Base-by-base conservation (phyloP, 2,329 filamentous ascomycete genomes). In the Chalaropsis ovoidea region DNA sequence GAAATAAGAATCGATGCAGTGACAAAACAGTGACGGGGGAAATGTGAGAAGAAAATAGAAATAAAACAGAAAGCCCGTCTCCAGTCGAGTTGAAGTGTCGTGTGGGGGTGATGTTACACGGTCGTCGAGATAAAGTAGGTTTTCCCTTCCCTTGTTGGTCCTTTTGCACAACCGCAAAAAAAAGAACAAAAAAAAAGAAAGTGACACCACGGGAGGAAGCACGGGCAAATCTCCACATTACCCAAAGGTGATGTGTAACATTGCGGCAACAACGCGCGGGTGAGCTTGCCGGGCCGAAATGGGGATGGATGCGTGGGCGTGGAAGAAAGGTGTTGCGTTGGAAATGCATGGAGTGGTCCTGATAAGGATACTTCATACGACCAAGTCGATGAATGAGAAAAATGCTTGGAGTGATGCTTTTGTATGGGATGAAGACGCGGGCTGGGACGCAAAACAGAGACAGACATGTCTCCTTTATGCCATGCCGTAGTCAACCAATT, bases 401-500 rank as follows among this genome's bases (percentile, higher is more conserved):
- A 27, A 52, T 52, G 19, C 47, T 52, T 27, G 47, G 19, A 27
- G 27, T 1, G 22, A 24, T 27, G 47, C 10, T 52, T 52, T 52
- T 15, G 22, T 13, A 52, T 52, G 47, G 47, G 24, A 52, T 49
- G 45, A 2, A 22, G 19, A 49, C 10, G 45, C 8, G 22, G 11
- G 45, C 4, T 8, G 5, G 27, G 3, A 11, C 24, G 22, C 47
- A 27, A 24, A 52, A 52, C 11, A 19, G 47, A 52, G 47, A 27
- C 19, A 52, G 19, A 52, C n/a, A 52, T 52, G 47, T 52, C 47
- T 27, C 11, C 54, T 35, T 13, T 62, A 47, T 11, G 27, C 22
- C 35, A 24, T 45, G 31, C 27, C 17, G 13, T 39, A 31, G 24
- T 70, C 69, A 41, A 74, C 71, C 61, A 81, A 71, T 64, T 79